Evolutionary conservation across 768 basidiomycete genomes (phyloP).

Genomic region (Gloeostereum incarnatum): DNA sequence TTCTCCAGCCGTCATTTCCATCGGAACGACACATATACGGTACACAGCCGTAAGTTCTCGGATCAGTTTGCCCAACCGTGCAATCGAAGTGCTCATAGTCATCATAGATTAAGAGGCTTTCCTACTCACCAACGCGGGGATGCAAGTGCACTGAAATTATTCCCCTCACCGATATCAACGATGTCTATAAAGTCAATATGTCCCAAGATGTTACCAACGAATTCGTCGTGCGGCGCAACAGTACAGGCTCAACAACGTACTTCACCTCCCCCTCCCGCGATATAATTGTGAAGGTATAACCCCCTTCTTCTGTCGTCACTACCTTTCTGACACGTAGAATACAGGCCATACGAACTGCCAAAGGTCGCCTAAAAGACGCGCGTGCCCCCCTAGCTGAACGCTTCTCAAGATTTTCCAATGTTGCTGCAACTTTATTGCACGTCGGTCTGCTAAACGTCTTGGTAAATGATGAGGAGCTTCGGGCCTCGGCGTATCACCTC

Average conservation of each 20-base stretch:
- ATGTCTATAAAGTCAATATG: conserved; percentile 75
- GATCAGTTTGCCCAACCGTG: not conserved
- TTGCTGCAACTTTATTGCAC: conserved; percentile 81
- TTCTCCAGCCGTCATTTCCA: conserved; percentile 60
- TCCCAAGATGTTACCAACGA: conserved; percentile 59
- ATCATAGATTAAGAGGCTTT: too few species aligned
- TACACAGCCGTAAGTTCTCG: conserved; percentile 63
- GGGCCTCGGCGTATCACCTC: conserved; percentile 72
- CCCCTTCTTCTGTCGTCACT: not conserved
- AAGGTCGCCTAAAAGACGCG: conserved; percentile 54
- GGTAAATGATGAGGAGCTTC: conserved; percentile 65
- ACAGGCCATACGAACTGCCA: conserved; percentile 72
- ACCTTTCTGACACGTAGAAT: conserved; percentile 2
- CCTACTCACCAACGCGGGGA: conserved; percentile 57
- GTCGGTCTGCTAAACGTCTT: conserved; percentile 76
- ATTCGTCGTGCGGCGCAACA: conserved; percentile 70
- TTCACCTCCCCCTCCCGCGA: conserved; percentile 69
- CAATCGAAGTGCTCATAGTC: too few species aligned
- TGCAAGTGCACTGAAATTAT: conserved; percentile 82
- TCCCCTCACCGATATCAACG: conserved; percentile 71
- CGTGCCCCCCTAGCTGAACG: conserved; percentile 47
- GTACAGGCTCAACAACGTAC: conserved; percentile 64
- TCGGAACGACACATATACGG: conserved; percentile 63
- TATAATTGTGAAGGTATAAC: conserved; percentile 57
- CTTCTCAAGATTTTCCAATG: conserved; percentile 72